Conservation (phyloP, 495 filamentous ascomycete species). For the Talaromyces adpressus region DNA sequence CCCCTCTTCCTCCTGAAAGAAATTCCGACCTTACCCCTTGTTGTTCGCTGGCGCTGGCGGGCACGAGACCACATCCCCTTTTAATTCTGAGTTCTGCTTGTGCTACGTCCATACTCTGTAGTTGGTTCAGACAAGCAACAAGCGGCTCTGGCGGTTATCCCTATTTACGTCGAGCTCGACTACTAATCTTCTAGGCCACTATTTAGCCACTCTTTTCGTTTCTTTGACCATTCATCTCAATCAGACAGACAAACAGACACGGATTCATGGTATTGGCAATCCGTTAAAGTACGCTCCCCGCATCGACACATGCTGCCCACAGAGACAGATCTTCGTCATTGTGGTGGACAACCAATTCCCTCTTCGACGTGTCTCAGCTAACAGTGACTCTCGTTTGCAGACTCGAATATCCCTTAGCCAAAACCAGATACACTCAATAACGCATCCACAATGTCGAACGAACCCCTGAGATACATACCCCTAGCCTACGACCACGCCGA, state of each 20-base stretch:
- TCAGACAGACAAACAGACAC: background rate
- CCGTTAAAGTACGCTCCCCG: background rate
- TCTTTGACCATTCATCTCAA: background rate
- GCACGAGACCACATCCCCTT: conserved; percentile 10
- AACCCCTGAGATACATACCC: conserved; percentile 52
- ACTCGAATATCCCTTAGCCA: background rate
- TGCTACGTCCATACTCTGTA: background rate
- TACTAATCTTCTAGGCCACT: background rate
- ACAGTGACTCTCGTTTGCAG: background rate
- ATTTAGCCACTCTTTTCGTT: background rate
- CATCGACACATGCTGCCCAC: background rate
- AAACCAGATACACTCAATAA: background rate
- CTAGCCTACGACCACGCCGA: conserved; percentile 70
- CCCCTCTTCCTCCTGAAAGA: background rate
- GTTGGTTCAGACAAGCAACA: background rate
- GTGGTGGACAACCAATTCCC: background rate
- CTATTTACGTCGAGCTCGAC: background rate
- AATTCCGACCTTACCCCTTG: background rate
- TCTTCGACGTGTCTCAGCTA: background rate
- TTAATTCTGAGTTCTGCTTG: background rate
- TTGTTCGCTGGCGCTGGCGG: background rate
- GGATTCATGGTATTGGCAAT: background rate
- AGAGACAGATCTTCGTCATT: background rate
- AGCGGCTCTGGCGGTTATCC: background rate
- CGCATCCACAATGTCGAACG: conserved; percentile 1